Evolutionary conservation across 2,329 filamentous ascomycete genomes (phyloP).

Genomic region (Diaporthe capsici): DNA sequence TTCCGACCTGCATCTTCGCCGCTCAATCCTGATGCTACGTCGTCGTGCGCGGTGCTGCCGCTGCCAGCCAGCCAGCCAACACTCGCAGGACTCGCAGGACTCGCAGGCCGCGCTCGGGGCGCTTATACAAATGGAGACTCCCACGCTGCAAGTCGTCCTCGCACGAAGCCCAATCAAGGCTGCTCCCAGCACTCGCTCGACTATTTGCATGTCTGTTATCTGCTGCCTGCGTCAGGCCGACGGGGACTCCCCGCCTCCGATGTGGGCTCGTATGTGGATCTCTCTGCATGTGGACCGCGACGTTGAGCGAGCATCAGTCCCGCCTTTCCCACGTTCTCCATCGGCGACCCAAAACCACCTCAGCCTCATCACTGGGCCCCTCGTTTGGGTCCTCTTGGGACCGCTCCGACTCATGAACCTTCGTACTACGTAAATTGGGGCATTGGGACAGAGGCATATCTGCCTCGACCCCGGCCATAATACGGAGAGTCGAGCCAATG

Average conservation of each 20-base stretch:
- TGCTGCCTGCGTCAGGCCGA: conserved; percentile 12
- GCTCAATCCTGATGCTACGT: background rate
- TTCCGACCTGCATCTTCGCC: conserved; percentile 20
- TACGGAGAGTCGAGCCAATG: conserved; percentile 25
- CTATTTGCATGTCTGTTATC: background rate
- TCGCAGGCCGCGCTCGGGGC: conserved; percentile 26
- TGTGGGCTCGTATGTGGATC: conserved; percentile 5
- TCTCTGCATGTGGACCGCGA: background rate
- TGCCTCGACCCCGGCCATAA: conserved; percentile 18
- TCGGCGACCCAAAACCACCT: background rate
- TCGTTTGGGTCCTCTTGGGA: background rate
- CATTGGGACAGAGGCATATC: conserved; percentile 21
- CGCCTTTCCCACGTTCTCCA: conserved; percentile 29
- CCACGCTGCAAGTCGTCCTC: conserved; percentile 3
- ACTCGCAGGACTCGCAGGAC: conserved; percentile 18
- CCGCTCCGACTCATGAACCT: conserved; percentile 2
- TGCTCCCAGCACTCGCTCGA: background rate
- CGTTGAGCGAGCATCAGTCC: background rate
- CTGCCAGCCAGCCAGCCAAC: background rate
- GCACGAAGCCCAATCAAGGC: conserved; percentile 21
- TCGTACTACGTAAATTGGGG: conserved; percentile 24
- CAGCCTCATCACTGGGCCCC: conserved; percentile 24
- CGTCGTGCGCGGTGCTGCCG: background rate
- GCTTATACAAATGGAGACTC: conserved; percentile 24
- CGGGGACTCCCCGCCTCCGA: conserved; percentile 24